These are phyloP conservation scores for Phlebopus sp. DNA, from an alignment of 1,284 basidiomycete genomes.

Conservation along the genomic window DNA sequence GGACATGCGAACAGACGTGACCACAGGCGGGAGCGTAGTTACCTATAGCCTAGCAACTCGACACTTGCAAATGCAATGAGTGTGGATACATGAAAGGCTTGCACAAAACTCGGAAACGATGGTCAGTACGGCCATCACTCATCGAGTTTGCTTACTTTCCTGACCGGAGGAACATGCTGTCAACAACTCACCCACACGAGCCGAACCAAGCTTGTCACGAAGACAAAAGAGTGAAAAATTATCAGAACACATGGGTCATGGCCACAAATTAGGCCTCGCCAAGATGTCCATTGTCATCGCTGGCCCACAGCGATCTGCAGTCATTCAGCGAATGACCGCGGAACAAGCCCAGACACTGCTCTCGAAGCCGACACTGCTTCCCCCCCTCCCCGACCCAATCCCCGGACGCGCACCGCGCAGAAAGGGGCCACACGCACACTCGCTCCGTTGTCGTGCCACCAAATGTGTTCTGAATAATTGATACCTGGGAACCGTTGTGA, in stretches of 20 bases:
- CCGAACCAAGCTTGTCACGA: conserved; percentile 20
- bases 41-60: no score
- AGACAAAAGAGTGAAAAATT: conserved; percentile 34
- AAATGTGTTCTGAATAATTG: conserved; percentile 2
- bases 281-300: conserved; percentile 16
- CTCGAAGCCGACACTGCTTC: conserved; percentile 31
- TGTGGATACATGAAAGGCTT: no score
- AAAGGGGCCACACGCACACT: conserved; percentile 21
- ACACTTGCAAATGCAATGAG: no score
- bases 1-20: no score
- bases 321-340: conserved; percentile 11
- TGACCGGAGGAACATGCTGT: neutral
- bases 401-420: conserved; percentile 23
- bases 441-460: conserved; percentile 26
- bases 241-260: conserved; percentile 24
- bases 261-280: conserved; percentile 29
- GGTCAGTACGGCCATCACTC: no score
- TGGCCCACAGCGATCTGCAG: conserved; percentile 20
- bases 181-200: neutral
- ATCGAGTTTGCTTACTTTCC: neutral
- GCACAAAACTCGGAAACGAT: no score
- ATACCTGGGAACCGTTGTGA: conserved; percentile 18
- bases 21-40: no score
- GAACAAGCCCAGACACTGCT: conserved; percentile 21
- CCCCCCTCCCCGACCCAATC: conserved; percentile 26